A percentile compares a stretch with the other conserved stretches of the same genome.
These are phyloP conservation scores for Pseudogymnoascus sp. DNA, from an alignment of 2,329 filamentous ascomycete genomes.

Conservation along the genomic window DNA sequence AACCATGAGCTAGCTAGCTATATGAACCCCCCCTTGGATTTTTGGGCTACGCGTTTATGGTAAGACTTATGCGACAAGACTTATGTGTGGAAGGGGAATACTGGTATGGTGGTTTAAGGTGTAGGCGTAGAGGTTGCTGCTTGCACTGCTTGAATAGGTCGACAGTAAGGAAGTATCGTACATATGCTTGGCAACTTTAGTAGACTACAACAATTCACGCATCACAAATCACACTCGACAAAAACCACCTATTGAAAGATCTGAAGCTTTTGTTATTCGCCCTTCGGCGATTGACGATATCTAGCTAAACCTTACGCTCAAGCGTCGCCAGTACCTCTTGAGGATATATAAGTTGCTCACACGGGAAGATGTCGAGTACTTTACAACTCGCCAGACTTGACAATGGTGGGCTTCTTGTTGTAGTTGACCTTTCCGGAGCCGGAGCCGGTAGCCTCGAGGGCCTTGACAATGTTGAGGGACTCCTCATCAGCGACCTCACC, in stretches of 20 bases:
- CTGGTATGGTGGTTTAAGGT: not conserved
- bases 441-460: constrained; percentile 52
- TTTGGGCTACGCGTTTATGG: not conserved
- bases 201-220: not conserved
- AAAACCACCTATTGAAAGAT: not conserved
- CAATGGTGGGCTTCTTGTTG: constrained; percentile 49
- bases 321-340: not conserved
- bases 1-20: not conserved
- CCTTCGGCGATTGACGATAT: not conserved
- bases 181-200: not conserved
- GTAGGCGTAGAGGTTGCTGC: not conserved
- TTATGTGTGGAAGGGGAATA: not conserved
- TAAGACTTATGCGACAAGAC: not conserved
- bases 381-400: constrained; percentile 43
- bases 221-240: not conserved
- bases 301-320: not conserved
- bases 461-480: constrained; percentile 45
- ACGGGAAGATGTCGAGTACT: not conserved
- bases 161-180: not conserved
- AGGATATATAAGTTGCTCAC: not conserved
- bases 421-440: constrained; percentile 47
- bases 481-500: constrained; percentile 57
- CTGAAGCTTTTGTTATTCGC: not conserved
- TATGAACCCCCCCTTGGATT: not conserved
- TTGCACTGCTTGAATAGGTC: not conserved